These are phyloP conservation scores for Pythium coloratum DNA, from an alignment of 352 stramenopile genomes.

Conservation along the genomic window DNA sequence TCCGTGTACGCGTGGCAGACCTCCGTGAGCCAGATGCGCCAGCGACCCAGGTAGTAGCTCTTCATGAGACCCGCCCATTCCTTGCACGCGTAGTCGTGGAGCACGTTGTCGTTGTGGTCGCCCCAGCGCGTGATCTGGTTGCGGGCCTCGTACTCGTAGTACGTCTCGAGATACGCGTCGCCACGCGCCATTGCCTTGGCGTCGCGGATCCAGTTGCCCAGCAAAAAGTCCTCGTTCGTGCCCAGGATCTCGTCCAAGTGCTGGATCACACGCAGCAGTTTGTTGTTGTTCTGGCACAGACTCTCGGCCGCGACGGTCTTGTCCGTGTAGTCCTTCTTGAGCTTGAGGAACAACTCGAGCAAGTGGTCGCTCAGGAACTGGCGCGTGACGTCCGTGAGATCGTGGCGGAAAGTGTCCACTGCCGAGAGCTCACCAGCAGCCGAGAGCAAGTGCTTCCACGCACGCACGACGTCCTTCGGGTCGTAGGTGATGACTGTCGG, in stretches of 20 bases:
- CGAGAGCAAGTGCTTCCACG: conserved; percentile 58
- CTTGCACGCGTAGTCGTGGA: conserved; percentile 80
- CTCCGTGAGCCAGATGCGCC: conserved; percentile 71
- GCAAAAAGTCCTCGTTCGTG: conserved; percentile 66
- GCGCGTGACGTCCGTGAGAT: conserved; percentile 79
- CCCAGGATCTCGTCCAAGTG: conserved; percentile 64
- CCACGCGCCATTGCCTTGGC: conserved; percentile 43
- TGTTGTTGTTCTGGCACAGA: conserved; percentile 41
- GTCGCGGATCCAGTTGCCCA: conserved; percentile 71
- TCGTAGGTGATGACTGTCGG: conserved; percentile 75
- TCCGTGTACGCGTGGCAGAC: conserved; percentile 69
- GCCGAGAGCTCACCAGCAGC: conserved; percentile 39
- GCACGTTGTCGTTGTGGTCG: conserved; percentile 68
- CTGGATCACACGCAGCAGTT: conserved; percentile 50
- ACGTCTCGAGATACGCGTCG: conserved; percentile 38
- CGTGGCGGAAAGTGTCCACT: conserved; percentile 66
- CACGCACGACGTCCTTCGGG: conserved; percentile 49
- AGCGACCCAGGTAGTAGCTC: conserved; percentile 68
- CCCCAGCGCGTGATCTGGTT: conserved; percentile 83
- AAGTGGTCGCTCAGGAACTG: conserved; percentile 73
- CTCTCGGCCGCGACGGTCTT: conserved; percentile 32
- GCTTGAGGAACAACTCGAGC: conserved; percentile 54
- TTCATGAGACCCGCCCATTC: conserved; percentile 72
- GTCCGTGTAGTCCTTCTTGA: conserved; percentile 48
- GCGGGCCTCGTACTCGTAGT: conserved; percentile 82